A percentile compares a stretch with the other conserved stretches of the same genome.
Evolutionary conservation across 208 protist genomes (phyloP).

Genomic region (Trypanosomatidae sp.): DNA sequence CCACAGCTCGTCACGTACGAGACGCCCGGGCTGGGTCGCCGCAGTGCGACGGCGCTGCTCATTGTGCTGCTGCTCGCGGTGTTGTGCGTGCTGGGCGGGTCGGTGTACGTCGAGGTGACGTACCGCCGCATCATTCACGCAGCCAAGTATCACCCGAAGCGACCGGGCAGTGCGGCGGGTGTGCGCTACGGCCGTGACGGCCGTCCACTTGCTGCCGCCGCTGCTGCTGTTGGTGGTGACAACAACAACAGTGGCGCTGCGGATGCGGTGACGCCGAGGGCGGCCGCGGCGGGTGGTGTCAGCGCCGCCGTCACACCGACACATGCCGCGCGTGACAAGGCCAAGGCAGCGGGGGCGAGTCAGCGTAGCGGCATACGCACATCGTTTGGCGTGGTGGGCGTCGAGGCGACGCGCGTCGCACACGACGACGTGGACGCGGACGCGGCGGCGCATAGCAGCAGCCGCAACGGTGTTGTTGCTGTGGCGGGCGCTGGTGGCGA

Average conservation of each 20-base stretch:
- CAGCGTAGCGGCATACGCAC: constrained; percentile 13
- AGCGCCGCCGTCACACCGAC: background rate
- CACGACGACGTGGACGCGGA: constrained; percentile 7
- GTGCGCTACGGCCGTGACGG: constrained; percentile 41
- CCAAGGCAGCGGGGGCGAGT: background rate
- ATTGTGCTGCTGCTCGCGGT: constrained; percentile 42
- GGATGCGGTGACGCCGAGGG: constrained; percentile 2
- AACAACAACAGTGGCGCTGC: background rate
- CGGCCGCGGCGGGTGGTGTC: background rate
- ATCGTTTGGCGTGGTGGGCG: constrained; percentile 39
- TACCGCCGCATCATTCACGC: constrained; percentile 56
- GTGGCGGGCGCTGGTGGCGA: no score
- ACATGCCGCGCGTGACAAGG: background rate
- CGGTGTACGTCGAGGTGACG: constrained; percentile 49
- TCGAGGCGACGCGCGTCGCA: constrained; percentile 28
- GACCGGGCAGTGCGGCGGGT: constrained; percentile 27
- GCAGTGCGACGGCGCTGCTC: constrained; percentile 35
- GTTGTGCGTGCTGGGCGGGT: constrained; percentile 25
- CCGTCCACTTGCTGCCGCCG: background rate
- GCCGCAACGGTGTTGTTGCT: constrained; percentile 1
- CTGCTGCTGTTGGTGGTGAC: background rate
- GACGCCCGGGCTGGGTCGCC: constrained; percentile 15
- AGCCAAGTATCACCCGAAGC: constrained; percentile 50
- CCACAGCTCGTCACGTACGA: constrained; percentile 12
- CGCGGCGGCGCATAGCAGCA: background rate